A percentile compares a stretch with the other conserved stretches of the same genome.
Conservation (phyloP, 768 basidiomycete genomes). For the Mrakia blollopis region DNA sequence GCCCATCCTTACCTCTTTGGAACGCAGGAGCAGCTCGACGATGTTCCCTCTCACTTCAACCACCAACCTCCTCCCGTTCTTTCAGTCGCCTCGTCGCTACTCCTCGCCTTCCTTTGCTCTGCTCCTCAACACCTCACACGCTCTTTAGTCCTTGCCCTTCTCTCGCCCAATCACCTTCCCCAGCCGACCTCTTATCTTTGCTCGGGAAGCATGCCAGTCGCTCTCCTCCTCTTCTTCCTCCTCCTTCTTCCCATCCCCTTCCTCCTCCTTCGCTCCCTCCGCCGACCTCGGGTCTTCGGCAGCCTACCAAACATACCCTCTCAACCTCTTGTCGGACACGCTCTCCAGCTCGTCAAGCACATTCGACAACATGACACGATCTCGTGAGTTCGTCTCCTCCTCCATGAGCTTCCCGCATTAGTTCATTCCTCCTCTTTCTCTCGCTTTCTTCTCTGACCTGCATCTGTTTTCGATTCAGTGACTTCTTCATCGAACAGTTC, state of each 20-base stretch:
- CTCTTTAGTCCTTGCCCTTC: not conserved
- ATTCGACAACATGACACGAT: slow-evolving; percentile 9
- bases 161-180: not conserved
- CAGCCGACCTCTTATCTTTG: not conserved
- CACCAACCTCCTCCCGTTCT: not conserved
- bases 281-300: not conserved
- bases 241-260: not conserved
- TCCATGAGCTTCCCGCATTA: no score
- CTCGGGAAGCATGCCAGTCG: not conserved
- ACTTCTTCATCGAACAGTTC: slow-evolving; percentile 14
- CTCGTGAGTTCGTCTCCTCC: not conserved
- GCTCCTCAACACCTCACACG: not conserved
- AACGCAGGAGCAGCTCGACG: no score
- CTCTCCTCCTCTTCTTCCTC: not conserved
- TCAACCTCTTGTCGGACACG: slow-evolving; percentile 1
- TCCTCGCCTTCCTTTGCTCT: not conserved
- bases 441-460: not conserved
- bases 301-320: not conserved
- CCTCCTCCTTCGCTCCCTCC: not conserved
- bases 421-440: not conserved
- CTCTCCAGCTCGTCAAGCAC: slow-evolving; percentile 9
- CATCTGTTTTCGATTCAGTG: not conserved
- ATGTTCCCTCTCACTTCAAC: not conserved
- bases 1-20: not conserved
- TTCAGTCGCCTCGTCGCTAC: not conserved